Percentiles rank a stretch among this genome's conserved stretches.
phyloP scores from a whole-genome alignment of 768 basidiomycete genomes.

The Lactifluus subvellereus region DNA sequence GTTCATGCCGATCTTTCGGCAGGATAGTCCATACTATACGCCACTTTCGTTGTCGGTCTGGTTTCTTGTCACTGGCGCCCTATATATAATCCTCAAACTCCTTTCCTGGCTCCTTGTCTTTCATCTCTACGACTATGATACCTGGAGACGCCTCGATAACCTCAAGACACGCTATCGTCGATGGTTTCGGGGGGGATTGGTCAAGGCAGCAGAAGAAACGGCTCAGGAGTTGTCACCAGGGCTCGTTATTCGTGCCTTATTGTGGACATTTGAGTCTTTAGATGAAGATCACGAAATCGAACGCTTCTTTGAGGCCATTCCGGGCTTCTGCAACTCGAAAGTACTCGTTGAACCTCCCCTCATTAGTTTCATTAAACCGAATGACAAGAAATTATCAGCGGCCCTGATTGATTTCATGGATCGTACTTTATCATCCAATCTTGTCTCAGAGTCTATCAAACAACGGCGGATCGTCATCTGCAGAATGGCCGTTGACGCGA shows the following conservation, averaged over 20 bases:
- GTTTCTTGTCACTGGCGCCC: not conserved
- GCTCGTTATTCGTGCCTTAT: slow-evolving; percentile 4
- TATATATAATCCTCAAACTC: not conserved
- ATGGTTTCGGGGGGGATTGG: not conserved
- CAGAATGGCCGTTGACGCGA: not conserved
- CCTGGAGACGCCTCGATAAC: not conserved
- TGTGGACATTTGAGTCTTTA: slow-evolving; percentile 12
- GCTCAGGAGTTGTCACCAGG: not conserved
- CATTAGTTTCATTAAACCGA: slow-evolving; percentile 3
- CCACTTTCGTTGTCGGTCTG: slow-evolving; percentile 10
- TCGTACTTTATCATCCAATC: not conserved
- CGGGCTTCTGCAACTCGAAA: slow-evolving; percentile 3
- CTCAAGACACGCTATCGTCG: not conserved
- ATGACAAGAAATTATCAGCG: slow-evolving; percentile 2
- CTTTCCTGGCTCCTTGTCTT: not conserved
- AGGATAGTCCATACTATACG: too few species aligned
- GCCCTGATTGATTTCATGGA: slow-evolving; percentile 5
- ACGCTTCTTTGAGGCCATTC: slow-evolving; percentile 13
- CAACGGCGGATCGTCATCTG: slow-evolving; percentile 9
- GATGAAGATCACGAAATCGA: slow-evolving; percentile 8
- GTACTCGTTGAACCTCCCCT: not conserved
- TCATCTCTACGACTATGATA: not conserved
- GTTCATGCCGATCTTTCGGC: too few species aligned
- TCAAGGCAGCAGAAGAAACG: slow-evolving; percentile 2
- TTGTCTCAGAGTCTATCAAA: slow-evolving; percentile 4